Conservation (phyloP, 2,329 filamentous ascomycete genomes). For the Dissoconium aciculare region DNA sequence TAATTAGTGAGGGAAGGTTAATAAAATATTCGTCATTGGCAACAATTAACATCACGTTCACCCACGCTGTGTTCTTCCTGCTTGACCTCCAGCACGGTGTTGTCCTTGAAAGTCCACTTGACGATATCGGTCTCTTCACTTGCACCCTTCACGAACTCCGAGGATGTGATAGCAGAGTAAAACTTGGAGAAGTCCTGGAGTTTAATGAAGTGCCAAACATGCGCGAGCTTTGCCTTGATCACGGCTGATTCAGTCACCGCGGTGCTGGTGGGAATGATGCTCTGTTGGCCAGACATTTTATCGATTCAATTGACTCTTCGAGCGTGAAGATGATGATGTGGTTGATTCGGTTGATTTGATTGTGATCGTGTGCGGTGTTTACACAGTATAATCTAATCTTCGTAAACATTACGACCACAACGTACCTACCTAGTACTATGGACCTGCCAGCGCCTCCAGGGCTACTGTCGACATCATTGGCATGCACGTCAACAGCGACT, state of each 20-base stretch:
- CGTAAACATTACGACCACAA: too few relatives aligned
- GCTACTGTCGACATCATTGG: too few relatives aligned
- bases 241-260: conserved; percentile 52
- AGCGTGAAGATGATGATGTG: too few relatives aligned
- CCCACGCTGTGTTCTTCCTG: conserved; percentile 59
- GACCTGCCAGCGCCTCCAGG: too few relatives aligned
- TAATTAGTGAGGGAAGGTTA: conserved; percentile 24
- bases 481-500: too few relatives aligned
- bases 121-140: conserved; percentile 50
- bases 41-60: conserved; percentile 4
- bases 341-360: too few relatives aligned
- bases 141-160: conserved; percentile 48
- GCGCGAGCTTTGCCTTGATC: conserved; percentile 49
- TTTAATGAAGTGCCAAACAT: conserved; percentile 61
- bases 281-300: conserved; percentile 8
- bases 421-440: too few relatives aligned
- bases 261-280: conserved; percentile 47
- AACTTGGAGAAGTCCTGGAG: conserved; percentile 53
- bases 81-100: conserved; percentile 54
- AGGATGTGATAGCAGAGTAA: conserved; percentile 47
- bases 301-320: conserved; percentile 4
- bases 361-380: too few relatives aligned
- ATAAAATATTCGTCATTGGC: background rate
- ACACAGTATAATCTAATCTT: too few relatives aligned
- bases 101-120: conserved; percentile 58